These are phyloP conservation scores for Verticillium isaacii DNA, from an alignment of 2,329 filamentous ascomycete genomes.

Conservation along the genomic window DNA sequence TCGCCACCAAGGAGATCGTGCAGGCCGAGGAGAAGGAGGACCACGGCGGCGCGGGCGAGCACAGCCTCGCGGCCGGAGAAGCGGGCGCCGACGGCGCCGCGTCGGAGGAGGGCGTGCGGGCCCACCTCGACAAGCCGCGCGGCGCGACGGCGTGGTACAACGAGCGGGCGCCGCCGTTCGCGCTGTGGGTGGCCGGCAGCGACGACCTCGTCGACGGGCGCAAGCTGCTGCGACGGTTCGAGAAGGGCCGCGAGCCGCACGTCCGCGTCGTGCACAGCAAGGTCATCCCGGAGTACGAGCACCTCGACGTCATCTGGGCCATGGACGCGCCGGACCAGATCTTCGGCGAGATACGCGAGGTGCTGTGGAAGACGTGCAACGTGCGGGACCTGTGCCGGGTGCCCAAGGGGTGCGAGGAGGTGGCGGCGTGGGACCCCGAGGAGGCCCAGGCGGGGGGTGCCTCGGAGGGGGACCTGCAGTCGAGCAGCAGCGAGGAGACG, in stretches of 20 bases:
- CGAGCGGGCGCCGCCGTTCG: conserved; percentile 71
- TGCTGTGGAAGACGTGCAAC: conserved; percentile 75
- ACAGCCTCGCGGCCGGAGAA: conserved; percentile 25
- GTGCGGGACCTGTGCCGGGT: conserved; percentile 52
- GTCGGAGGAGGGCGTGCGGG: conserved; percentile 9
- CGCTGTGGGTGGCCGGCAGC: conserved; percentile 79
- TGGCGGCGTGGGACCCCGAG: conserved; percentile 31
- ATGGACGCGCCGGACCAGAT: conserved; percentile 83
- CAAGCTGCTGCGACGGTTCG: conserved; percentile 68
- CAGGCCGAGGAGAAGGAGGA: conserved; percentile 58
- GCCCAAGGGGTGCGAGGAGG: conserved; percentile 58
- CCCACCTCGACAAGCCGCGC: conserved; percentile 32
- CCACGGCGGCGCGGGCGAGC: conserved; percentile 21
- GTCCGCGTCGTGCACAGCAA: conserved; percentile 78
- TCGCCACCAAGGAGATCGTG: conserved; percentile 70
- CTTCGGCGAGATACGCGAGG: conserved; percentile 72
- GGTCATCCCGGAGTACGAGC: conserved; percentile 83
- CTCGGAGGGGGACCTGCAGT: background rate
- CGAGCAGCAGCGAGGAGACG: background rate
- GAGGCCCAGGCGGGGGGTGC: background rate
- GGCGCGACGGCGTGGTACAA: conserved; percentile 76
- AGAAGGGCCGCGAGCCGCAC: conserved; percentile 73
- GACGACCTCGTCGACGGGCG: conserved; percentile 82
- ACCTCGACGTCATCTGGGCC: conserved; percentile 92
- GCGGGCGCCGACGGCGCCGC: conserved; percentile 20